Conservation (phyloP, 805 yeast species). For the Komagataella kurtzmanii region DNA sequence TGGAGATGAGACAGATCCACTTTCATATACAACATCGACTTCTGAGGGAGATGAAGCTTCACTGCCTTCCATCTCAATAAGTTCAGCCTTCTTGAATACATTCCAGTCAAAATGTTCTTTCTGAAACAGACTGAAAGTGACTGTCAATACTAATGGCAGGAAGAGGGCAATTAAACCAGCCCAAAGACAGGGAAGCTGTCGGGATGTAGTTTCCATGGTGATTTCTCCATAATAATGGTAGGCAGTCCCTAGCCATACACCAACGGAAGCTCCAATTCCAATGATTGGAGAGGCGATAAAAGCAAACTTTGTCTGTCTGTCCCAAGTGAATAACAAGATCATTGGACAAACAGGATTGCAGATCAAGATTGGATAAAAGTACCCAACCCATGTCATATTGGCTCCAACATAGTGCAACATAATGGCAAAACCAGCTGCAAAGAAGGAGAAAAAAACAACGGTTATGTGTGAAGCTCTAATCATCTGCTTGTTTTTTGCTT, state of each 20-base stretch:
- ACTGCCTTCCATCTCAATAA: background rate
- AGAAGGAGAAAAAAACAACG: constrained; percentile 24
- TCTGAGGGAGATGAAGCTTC: background rate
- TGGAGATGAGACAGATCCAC: constrained; percentile 18
- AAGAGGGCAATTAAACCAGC: constrained; percentile 20
- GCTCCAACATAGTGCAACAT: constrained; percentile 21
- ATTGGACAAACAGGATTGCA: constrained; percentile 26
- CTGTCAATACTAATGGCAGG: constrained; percentile 7
- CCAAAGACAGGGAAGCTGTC: constrained; percentile 20
- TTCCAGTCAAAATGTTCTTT: background rate
- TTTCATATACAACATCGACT: constrained; percentile 14
- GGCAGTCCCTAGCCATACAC: constrained; percentile 20
- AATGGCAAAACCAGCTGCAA: constrained; percentile 24
- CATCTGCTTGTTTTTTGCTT: constrained; percentile 26
- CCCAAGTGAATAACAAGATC: constrained; percentile 21
- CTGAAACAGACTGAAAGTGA: background rate
- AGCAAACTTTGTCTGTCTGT: constrained; percentile 15
- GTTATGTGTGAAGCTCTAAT: constrained; percentile 26
- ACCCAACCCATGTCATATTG: constrained; percentile 23
- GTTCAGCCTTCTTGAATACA: background rate
- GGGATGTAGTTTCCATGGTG: constrained; percentile 14
- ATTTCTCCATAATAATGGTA: constrained; percentile 15
- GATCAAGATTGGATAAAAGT: constrained; percentile 22
- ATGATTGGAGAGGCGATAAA: constrained; percentile 18
- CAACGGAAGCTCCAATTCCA: constrained; percentile 16